Evolutionary conservation across 2,329 filamentous ascomycete species (phyloP), one percentile per base, ranked within the genome.

Genomic region (Fusarium newnesense): DNA sequence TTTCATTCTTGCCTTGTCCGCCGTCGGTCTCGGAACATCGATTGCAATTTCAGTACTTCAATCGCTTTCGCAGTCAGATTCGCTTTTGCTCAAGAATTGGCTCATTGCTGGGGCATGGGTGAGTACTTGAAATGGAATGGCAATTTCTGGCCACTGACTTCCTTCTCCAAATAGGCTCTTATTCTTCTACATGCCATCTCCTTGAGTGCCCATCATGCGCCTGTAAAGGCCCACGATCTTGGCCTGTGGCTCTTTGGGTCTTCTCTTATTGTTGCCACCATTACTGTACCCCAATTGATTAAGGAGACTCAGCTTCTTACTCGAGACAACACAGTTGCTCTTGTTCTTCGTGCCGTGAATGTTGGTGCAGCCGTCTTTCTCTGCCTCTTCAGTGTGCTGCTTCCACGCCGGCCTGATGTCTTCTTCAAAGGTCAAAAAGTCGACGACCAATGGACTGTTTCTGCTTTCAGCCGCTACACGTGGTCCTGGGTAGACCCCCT

Each of bases 391-490:
- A 87, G 87, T 71, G 70, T 92, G 18, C 85, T 86, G 2, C 83
- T 94, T 19, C 92, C 91, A 8, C 87, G 93, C 47, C 87, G 93
- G 16, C 93, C 93, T 7, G 85, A 91, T 60, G 90, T 95, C 24
- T 93, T 86, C 76, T 84, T 86, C 75, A 70, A 90, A 43, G 90
- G 85, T 32, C 83, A 85, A 52, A 78, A 85, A 7, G 91, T 96
- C 37, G 93, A 95, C 77, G 83, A 84, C 21, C 87, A 92, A 81
- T 86, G 85, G 75, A 92, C 91, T 0, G 85, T 84, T 7, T 90
- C 91, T 5, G 87, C 90, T 2, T 84, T 92, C 53, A 86, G 83
- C 57, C 88, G 89, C 57, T 89, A 90, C 76, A 93, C 88, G 11
- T 95, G 91, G 82, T 83, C 84, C 54, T 96, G 93, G 93, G 85